Conservation (phyloP, 2,329 filamentous ascomycete genomes). For the Fusarium proliferatum region DNA sequence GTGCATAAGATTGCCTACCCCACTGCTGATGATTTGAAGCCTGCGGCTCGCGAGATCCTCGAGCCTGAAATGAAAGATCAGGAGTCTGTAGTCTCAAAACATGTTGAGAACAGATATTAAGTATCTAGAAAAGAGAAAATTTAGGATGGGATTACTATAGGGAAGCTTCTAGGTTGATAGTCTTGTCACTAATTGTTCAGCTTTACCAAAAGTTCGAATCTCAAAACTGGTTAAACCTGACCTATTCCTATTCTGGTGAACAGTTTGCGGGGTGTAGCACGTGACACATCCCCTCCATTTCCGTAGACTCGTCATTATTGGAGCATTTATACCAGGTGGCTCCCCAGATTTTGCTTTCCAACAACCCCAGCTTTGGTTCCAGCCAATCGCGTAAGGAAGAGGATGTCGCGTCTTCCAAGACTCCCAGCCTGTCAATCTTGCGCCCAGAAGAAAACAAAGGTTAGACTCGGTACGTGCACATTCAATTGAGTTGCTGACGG, state of each 20-base stretch:
- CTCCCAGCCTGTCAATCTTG: slow-evolving; percentile 25
- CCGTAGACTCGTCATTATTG: neutral
- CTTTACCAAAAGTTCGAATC: rapidly evolving
- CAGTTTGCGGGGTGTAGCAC: neutral
- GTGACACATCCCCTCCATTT: neutral
- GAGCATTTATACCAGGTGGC: neutral
- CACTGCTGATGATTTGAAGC: slow-evolving; percentile 39
- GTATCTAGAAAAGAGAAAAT: rapidly evolving
- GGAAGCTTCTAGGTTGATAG: rapidly evolving
- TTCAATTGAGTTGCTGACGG: neutral
- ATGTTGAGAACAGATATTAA: slow-evolving; percentile 2
- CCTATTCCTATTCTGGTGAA: rapidly evolving
- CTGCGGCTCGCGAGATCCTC: slow-evolving; percentile 6
- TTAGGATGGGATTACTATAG: rapidly evolving
- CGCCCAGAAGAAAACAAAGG: slow-evolving; percentile 21
- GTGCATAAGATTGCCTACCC: slow-evolving; percentile 46
- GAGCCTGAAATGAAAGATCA: slow-evolving; percentile 22
- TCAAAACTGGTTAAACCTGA: rapidly evolving
- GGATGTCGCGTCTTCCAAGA: slow-evolving; percentile 6
- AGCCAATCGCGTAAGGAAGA: rapidly evolving
- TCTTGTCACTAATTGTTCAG: rapidly evolving
- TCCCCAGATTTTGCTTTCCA: neutral
- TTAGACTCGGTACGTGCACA: neutral
- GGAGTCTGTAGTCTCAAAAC: slow-evolving; percentile 14
- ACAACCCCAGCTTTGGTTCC: too few relatives aligned